Evolutionary conservation across 306 rosid genomes (phyloP).

Genomic region (Vigna unguiculata): DNA sequence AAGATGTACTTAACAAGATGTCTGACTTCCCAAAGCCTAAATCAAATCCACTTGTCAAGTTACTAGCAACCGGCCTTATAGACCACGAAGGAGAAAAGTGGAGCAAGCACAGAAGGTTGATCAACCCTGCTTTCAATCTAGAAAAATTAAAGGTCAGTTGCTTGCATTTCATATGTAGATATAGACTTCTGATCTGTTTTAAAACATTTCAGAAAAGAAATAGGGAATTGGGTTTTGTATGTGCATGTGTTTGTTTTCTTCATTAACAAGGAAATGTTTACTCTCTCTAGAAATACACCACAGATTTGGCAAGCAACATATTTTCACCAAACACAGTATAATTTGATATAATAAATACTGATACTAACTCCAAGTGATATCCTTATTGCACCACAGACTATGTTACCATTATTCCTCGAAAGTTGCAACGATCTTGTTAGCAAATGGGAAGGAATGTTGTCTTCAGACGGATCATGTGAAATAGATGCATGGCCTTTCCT

Average conservation of each 20-base stretch:
- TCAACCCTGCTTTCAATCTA: constrained; percentile 60
- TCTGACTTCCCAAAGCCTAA: constrained; percentile 48
- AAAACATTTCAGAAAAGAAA: constrained; percentile 3
- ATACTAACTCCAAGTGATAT: not conserved
- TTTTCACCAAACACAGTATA: not conserved
- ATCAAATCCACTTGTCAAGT: constrained; percentile 32
- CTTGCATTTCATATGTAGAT: not conserved
- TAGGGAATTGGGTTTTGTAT: not conserved
- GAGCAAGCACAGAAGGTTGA: constrained; percentile 60
- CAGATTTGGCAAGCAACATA: not conserved
- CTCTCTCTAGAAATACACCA: not conserved
- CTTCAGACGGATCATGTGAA: constrained; percentile 49
- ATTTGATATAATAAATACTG: no score
- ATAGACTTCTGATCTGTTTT: not conserved
- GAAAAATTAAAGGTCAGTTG: constrained; percentile 67
- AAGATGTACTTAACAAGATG: constrained; percentile 49
- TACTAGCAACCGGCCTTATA: constrained; percentile 45
- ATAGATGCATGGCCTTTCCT: constrained; percentile 46
- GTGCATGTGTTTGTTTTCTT: not conserved
- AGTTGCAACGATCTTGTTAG: constrained; percentile 50
- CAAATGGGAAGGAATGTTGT: constrained; percentile 55
- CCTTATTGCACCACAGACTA: constrained; percentile 38
- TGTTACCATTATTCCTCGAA: constrained; percentile 47
- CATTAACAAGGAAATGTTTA: not conserved
- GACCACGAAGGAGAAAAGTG: constrained; percentile 60